These are phyloP conservation scores for Suillus subaureus DNA, from an alignment of 768 basidiomycete species.

Conservation along the genomic window DNA sequence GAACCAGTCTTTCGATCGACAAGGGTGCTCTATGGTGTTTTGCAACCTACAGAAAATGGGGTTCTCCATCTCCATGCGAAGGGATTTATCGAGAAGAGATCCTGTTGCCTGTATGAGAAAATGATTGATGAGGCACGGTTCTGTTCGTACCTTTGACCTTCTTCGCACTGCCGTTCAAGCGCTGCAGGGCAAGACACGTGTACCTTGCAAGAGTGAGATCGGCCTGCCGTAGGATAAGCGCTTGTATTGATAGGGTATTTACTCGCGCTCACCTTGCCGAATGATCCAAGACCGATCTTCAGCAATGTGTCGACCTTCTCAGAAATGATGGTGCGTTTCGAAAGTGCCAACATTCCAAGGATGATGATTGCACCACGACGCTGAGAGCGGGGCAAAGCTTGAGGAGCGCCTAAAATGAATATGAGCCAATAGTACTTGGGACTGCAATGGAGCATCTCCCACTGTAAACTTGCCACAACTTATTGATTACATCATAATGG, in stretches of 20 bases:
- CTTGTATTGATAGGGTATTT: background rate
- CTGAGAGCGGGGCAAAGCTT: constrained; percentile 77
- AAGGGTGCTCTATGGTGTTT: constrained; percentile 78
- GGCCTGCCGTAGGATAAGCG: constrained; percentile 45
- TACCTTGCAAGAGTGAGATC: constrained; percentile 92
- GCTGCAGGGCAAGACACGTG: constrained; percentile 90
- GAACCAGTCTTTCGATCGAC: constrained; percentile 92
- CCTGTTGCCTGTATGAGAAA: constrained; percentile 44
- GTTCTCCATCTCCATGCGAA: constrained; percentile 86
- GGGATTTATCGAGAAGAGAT: constrained; percentile 83
- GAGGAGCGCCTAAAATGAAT: constrained; percentile 60
- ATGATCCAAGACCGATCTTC: constrained; percentile 80
- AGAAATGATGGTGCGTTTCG: constrained; percentile 73
- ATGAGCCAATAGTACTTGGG: background rate
- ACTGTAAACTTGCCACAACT: constrained; percentile 98
- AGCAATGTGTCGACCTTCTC: constrained; percentile 86
- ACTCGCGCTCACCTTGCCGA: constrained; percentile 66
- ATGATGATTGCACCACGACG: constrained; percentile 95
- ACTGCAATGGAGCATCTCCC: constrained; percentile 29
- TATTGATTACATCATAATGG: constrained; percentile 81
- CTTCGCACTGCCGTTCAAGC: constrained; percentile 92
- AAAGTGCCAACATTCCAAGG: constrained; percentile 94
- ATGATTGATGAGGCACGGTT: background rate
- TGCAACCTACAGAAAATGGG: constrained; percentile 83
- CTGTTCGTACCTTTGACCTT: constrained; percentile 82